Conservation (phyloP, 345 rosid genomes). For the Noccaea caerulescens region DNA sequence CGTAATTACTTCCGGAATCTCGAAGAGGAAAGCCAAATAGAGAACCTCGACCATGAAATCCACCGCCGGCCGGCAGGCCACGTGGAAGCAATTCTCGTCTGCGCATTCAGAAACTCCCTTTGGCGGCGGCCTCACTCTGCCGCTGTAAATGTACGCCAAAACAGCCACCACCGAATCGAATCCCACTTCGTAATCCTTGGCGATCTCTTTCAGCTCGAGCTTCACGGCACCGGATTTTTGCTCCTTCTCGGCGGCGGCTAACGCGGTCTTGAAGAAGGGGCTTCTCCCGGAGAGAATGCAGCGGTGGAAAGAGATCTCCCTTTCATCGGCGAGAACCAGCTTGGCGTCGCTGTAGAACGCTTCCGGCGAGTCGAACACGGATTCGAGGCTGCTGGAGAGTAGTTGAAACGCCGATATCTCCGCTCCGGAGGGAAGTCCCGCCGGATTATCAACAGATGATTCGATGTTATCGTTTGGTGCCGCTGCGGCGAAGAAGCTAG, state of each 20-base stretch:
- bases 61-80: conserved; percentile 73
- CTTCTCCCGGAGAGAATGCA: conserved; percentile 72
- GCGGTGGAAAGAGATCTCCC: conserved; percentile 72
- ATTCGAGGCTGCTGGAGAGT: conserved; percentile 61
- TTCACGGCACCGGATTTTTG: conserved; percentile 35
- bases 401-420: conserved; percentile 55
- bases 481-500: conserved; percentile 44
- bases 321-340: conserved; percentile 54
- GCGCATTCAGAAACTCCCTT: conserved; percentile 62
- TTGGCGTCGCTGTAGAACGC: conserved; percentile 70
- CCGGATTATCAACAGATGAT: conserved; percentile 35
- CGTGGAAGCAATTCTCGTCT: conserved; percentile 72
- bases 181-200: conserved; percentile 59
- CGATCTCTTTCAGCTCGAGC: conserved; percentile 63
- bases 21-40: conserved; percentile 65
- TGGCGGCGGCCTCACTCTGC: conserved; percentile 65
- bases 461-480: conserved; percentile 20
- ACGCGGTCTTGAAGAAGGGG: conserved; percentile 56
- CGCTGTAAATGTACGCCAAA: conserved; percentile 67
- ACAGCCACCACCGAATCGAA: conserved; percentile 64
- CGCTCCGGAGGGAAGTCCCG: conserved; percentile 33
- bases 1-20: conserved; percentile 64
- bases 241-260: conserved; percentile 51
- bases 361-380: conserved; percentile 56
- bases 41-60: conserved; percentile 73